Evolutionary conservation across 306 rosid genomes (phyloP).

Genomic region (Purshia tridentata): DNA sequence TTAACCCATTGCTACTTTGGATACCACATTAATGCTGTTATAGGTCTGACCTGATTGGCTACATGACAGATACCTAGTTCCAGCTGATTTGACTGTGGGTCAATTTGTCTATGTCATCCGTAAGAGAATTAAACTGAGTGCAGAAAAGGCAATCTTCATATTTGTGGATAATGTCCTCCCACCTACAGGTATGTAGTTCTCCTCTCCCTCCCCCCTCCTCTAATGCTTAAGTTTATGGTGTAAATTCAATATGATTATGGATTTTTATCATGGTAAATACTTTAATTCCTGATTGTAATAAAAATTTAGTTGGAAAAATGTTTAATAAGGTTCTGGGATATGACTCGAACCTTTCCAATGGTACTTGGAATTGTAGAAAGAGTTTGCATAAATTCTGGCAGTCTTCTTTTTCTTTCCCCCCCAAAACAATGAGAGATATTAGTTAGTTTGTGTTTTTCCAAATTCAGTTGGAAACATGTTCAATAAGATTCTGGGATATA

Average conservation of each 20-base stretch:
- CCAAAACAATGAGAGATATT: not conserved
- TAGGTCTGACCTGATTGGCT: not conserved
- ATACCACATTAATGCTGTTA: not conserved
- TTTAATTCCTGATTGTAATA: not conserved
- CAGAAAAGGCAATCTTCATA: constrained; percentile 51
- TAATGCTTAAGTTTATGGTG: not conserved
- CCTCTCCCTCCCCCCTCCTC: not conserved
- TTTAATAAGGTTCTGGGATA: not conserved
- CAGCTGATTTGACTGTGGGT: constrained; percentile 50
- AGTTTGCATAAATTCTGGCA: not conserved
- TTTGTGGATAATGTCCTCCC: constrained; percentile 50
- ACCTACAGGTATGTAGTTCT: constrained; percentile 36
- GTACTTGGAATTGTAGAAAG: not conserved
- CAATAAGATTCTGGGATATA: not conserved
- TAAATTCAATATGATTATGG: not conserved
- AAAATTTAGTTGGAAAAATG: not conserved
- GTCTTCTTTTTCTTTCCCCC: not conserved
- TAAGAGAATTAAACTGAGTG: constrained; percentile 50
- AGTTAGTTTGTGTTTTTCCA: too few species aligned
- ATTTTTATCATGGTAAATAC: not conserved
- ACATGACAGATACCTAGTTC: constrained; percentile 42
- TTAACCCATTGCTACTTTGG: not conserved
- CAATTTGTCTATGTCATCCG: constrained; percentile 53
- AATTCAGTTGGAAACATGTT: too few species aligned
- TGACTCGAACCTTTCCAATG: not conserved